Evolutionary conservation across 2,329 filamentous ascomycete genomes (phyloP), one percentile per base, ranked within the genome.

Genomic region (Trichoderma afroharzianum): DNA sequence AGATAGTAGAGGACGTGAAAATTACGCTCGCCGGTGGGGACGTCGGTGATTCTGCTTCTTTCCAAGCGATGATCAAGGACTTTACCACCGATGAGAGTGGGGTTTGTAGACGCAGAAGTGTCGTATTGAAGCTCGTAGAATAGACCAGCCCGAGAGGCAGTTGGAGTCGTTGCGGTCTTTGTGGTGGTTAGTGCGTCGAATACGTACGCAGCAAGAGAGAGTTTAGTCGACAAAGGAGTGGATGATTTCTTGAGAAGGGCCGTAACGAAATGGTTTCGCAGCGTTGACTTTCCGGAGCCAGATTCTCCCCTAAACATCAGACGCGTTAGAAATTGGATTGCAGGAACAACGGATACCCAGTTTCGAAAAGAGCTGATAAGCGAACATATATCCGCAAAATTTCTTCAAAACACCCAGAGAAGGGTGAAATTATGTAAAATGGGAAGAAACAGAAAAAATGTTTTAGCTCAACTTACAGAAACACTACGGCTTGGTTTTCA

Each of bases 71-170:
- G 96, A 76, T 98, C 95, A 58, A 99, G 87, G 18, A 99, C 86
- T 82, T 99, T 98, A 76, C 94, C 95, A 82, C 96, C 96, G 74
- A 99, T 93, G 32, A 99, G 86, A 3, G 94, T 90, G 1, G 96
- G 96, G 77, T 92, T 94, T 30, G 93, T 91, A 0, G 91, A 92
- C 0, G 94, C 91, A 0, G 93, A 90, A 1, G 93, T 97, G 80
- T 99, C 95, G 80, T 99, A 99, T 81, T 99, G 96, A 55, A 99
- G 87, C 81, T 99, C 96, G 80, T 96, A 96, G 80, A 97, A 97
- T 18, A 99, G 87, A 74, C 96, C 96, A 12, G 96, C 92, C 81
- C 98, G 98, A 64, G 95, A 98, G 32, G 96, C 96, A 2, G 94
- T 97, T 1, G 95, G 95, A 0, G 95, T 98, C 1, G 95, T 98